Evolutionary conservation across 352 stramenopile species (phyloP), one percentile per base, ranked within the genome.

Genomic region (Phytophthora hybrid): DNA sequence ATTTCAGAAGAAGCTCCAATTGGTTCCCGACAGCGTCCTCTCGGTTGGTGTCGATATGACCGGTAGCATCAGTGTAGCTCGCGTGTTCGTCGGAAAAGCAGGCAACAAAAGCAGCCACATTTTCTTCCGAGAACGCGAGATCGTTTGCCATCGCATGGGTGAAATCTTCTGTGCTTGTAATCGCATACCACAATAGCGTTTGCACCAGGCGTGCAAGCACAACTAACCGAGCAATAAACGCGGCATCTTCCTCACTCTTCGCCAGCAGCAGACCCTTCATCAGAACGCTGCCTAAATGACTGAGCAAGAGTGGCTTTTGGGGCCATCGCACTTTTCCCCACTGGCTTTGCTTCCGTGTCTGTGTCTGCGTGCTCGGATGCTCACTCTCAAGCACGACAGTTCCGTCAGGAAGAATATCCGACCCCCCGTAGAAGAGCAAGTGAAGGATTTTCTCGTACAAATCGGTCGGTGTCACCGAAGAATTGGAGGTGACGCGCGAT

Each of bases 301-400:
- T 83, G 8, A 95, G 73, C 64, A 96, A 55, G 44, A 96, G 52
- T 16, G 90, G 90, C 66, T 95, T 95, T 11, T 82, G 85, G 4
- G 88, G 88, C 73, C 85, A 91, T 34, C 88, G 83, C 18, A 95
- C 83, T 71, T 95, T 95, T 2, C 84, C 85, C 88, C 88, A 95
- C 61, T 93, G 85, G 53, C 88, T 95, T 61, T 95, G 88, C 72
- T 95, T 95, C 10, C 86, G 87, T n/a, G 90, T 96, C 66, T 94
- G 88, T 3, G 90, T 96, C 61, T 96, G 90, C 1, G 90, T 96
- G 34, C 74, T 93, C 16, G 88, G 88, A 37, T 93, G 86, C 49
- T 95, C 84, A 31, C 85, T 89, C 66, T 95, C 86, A 16, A 95
- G 74, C 41, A 89, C 71, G 23, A 95, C 79, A 23, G 84, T 89